A percentile compares a stretch with the other conserved stretches of the same genome.
phyloP scores from a whole-genome alignment of 768 basidiomycete species.

The Mycena indigotica region DNA sequence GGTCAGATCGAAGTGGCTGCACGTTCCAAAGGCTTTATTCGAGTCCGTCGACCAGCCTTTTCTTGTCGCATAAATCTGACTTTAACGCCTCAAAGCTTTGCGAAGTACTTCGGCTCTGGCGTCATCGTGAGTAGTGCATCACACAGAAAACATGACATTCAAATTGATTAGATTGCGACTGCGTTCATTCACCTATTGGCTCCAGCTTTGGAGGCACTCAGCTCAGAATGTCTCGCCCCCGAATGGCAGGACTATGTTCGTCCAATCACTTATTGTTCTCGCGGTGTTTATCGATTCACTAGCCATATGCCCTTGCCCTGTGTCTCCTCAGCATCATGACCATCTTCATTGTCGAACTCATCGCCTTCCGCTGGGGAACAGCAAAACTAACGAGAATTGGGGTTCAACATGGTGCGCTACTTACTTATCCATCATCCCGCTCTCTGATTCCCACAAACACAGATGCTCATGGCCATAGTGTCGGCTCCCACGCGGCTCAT shows the following conservation, averaged over 20 bases:
- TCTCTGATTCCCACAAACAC: not conserved
- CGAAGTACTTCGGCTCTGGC: conserved; percentile 83
- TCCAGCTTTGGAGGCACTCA: conserved; percentile 72
- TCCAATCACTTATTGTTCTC: conserved; percentile 9
- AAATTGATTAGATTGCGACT: conserved; percentile 68
- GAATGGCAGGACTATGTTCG: conserved; percentile 78
- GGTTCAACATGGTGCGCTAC: conserved; percentile 56
- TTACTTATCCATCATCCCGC: conserved; percentile 3
- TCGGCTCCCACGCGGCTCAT: conserved; percentile 2
- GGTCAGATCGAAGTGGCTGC: conserved; percentile 50
- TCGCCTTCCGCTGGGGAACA: conserved; percentile 87
- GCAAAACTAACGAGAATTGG: conserved; percentile 68
- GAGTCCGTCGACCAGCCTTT: conserved; percentile 52
- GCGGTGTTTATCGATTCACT: conserved; percentile 6
- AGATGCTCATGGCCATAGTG: conserved; percentile 4
- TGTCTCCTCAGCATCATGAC: conserved; percentile 78
- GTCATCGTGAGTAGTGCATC: conserved; percentile 29
- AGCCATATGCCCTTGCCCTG: conserved; percentile 84
- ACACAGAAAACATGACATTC: too few relatives aligned
- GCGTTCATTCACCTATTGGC: conserved; percentile 83
- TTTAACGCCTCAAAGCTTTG: conserved; percentile 60
- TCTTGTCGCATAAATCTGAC: not conserved
- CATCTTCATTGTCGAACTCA: conserved; percentile 83
- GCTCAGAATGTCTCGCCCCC: conserved; percentile 66
- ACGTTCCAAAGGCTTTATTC: conserved; percentile 62